These are phyloP conservation scores for Didymella sp. DNA, from an alignment of 2,329 filamentous ascomycete genomes.

Conservation along the genomic window DNA sequence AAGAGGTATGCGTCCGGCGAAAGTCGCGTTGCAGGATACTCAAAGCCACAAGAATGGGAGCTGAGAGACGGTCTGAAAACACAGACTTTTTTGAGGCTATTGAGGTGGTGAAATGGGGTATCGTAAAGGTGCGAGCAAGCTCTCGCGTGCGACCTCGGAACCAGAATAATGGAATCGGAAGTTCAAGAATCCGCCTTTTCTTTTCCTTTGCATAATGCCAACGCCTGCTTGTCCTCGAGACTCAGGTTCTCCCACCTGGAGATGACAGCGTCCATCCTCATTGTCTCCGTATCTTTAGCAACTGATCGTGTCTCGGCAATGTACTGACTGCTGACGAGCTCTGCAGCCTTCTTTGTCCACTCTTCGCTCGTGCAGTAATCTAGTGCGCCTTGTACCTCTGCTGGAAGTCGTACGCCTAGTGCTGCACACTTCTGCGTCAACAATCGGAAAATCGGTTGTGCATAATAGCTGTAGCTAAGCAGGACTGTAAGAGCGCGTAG, in stretches of 20 bases:
- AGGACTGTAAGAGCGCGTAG: conserved; percentile 34
- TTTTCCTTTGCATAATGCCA: neutral
- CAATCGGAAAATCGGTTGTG: conserved; percentile 39
- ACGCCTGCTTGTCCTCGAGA: conserved; percentile 17
- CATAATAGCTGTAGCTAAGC: conserved; percentile 37
- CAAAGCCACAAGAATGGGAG: neutral
- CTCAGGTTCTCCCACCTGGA: conserved; percentile 36
- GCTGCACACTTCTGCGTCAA: conserved; percentile 37
- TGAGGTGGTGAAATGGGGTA: conserved; percentile 8
- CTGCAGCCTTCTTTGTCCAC: conserved; percentile 40
- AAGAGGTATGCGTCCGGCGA: neutral
- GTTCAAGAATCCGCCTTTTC: neutral
- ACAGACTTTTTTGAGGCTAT: neutral
- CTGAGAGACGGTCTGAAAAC: neutral
- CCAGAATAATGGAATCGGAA: neutral
- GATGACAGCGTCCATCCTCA: conserved; percentile 41
- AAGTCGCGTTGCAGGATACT: neutral
- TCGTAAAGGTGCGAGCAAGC: conserved; percentile 9
- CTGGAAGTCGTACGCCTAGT: conserved; percentile 31
- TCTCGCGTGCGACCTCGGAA: neutral
- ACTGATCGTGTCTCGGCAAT: conserved; percentile 36
- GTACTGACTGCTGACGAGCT: conserved; percentile 39
- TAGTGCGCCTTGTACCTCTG: conserved; percentile 28
- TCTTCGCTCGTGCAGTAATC: conserved; percentile 38
- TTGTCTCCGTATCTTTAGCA: conserved; percentile 23